Percentiles rank a stretch among this genome's conserved stretches.
Conservation (phyloP, 140 eudicot species). For the Senecio squalidus region DNA sequence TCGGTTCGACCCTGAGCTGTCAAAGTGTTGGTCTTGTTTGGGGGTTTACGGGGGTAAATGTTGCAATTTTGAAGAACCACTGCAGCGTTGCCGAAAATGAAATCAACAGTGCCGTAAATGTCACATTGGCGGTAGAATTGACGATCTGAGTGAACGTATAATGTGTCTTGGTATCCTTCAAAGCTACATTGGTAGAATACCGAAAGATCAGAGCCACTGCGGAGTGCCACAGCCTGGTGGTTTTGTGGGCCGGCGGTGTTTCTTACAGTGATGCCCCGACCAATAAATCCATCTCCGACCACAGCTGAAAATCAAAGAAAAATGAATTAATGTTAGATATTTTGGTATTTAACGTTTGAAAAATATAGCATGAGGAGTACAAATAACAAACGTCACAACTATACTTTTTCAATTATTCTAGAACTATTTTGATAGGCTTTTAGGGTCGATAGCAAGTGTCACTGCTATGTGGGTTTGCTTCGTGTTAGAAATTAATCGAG, state of each 20-base stretch:
- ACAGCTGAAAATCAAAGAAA: conserved; percentile 40
- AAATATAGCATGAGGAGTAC: no score
- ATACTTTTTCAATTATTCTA: no score
- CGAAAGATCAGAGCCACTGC: conserved; percentile 68
- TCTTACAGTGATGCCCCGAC: conserved; percentile 59
- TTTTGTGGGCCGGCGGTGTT: conserved; percentile 71
- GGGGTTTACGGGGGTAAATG: conserved; percentile 54
- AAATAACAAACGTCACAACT: no score
- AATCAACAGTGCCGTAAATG: conserved; percentile 70
- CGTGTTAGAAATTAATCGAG: no score
- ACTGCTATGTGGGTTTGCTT: no score
- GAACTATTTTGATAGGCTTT: no score
- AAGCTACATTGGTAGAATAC: conserved; percentile 73
- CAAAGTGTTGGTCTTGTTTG: conserved; percentile 54
- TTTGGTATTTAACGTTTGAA: background rate
- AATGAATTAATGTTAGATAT: background rate
- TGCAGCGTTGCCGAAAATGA: conserved; percentile 74
- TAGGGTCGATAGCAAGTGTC: no score
- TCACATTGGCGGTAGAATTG: conserved; percentile 72
- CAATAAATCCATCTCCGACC: conserved; percentile 62
- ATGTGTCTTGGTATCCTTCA: conserved; percentile 86
- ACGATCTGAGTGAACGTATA: conserved; percentile 55
- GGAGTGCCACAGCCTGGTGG: conserved; percentile 78
- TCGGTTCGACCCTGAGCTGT: conserved; percentile 81
- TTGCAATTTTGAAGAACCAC: conserved; percentile 69